These are phyloP conservation scores for Theileria annulata DNA, from an alignment of 169 alveolate genomes.

Conservation along the genomic window DNA sequence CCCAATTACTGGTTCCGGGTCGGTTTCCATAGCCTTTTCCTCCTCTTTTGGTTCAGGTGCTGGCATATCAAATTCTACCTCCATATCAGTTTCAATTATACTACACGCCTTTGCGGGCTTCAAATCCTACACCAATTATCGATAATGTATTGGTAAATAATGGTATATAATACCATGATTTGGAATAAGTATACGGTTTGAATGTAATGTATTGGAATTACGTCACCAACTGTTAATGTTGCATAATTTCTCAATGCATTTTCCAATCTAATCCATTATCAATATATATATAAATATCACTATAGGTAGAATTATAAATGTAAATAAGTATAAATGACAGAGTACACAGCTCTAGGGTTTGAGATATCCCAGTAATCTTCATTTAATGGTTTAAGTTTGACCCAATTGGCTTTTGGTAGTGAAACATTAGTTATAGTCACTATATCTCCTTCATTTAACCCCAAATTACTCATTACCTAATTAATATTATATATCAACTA, in stretches of 20 bases:
- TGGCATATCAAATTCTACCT: slow-evolving; percentile 88
- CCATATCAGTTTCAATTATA: slow-evolving; percentile 92
- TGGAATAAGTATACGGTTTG: slow-evolving; percentile 86
- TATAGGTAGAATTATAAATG: too few species aligned
- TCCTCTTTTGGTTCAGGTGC: slow-evolving; percentile 72
- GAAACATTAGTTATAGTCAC: slow-evolving; percentile 84
- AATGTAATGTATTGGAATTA: slow-evolving; percentile 86
- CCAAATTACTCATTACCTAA: slow-evolving; percentile 89
- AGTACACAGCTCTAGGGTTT: slow-evolving; percentile 92
- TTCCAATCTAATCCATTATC: slow-evolving; percentile 73
- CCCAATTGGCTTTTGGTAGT: slow-evolving; percentile 87
- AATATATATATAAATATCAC: too few species aligned
- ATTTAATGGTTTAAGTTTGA: slow-evolving; percentile 88
- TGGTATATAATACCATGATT: slow-evolving; percentile 75
- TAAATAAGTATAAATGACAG: too few species aligned
- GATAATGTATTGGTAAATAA: not conserved
- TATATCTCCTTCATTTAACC: slow-evolving; percentile 86
- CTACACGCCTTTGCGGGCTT: slow-evolving; percentile 90
- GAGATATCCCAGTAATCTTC: slow-evolving; percentile 91
- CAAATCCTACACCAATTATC: slow-evolving; percentile 67
- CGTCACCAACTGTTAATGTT: slow-evolving; percentile 90
- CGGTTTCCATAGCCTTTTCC: slow-evolving; percentile 11
- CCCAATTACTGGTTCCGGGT: slow-evolving; percentile 16
- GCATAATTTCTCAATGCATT: slow-evolving; percentile 89
- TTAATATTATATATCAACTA: not conserved